phyloP scores from a whole-genome alignment of 352 stramenopile species.

The Globisporangium radiosum region DNA sequence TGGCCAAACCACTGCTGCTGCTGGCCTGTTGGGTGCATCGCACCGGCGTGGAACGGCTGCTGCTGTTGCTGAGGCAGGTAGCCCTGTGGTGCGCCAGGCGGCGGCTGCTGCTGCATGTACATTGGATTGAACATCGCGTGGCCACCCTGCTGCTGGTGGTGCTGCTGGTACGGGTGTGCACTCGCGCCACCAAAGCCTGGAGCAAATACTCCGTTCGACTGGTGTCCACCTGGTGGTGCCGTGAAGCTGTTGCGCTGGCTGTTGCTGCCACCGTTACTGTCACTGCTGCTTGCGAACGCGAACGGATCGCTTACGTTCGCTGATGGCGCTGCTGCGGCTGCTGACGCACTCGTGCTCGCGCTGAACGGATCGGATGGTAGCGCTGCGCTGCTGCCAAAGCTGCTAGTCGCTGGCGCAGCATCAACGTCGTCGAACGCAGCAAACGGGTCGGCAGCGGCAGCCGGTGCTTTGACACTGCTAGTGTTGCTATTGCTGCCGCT shows the following conservation, averaged over 20 bases:
- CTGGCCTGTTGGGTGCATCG: conserved; percentile 9
- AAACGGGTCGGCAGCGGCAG: conserved; percentile 39
- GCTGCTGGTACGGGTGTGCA: conserved; percentile 6
- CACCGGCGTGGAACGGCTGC: neutral
- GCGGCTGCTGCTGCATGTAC: conserved; percentile 11
- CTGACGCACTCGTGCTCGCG: conserved; percentile 1
- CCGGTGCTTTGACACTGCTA: conserved; percentile 6
- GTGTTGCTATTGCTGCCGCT: conserved; percentile 11
- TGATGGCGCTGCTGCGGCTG: neutral
- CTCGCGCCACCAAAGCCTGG: conserved; percentile 5
- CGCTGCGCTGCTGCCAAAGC: conserved; percentile 8
- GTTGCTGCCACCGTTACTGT: neutral
- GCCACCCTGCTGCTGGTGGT: conserved; percentile 3
- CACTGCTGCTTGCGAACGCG: conserved; percentile 22
- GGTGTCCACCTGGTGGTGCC: conserved; percentile 3
- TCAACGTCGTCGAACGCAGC: conserved; percentile 57
- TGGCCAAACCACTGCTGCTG: conserved; percentile 13
- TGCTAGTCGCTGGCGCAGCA: conserved; percentile 11
- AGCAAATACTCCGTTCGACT: conserved; percentile 1
- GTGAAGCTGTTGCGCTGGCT: conserved; percentile 14
- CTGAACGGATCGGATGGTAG: conserved; percentile 6
- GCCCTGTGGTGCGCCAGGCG: conserved; percentile 34
- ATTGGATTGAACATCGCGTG: conserved; percentile 10
- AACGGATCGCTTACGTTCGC: conserved; percentile 33
- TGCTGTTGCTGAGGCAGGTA: conserved; percentile 21